phyloP scores from a whole-genome alignment of 768 basidiomycete species.

The Tricholoma matsutake region DNA sequence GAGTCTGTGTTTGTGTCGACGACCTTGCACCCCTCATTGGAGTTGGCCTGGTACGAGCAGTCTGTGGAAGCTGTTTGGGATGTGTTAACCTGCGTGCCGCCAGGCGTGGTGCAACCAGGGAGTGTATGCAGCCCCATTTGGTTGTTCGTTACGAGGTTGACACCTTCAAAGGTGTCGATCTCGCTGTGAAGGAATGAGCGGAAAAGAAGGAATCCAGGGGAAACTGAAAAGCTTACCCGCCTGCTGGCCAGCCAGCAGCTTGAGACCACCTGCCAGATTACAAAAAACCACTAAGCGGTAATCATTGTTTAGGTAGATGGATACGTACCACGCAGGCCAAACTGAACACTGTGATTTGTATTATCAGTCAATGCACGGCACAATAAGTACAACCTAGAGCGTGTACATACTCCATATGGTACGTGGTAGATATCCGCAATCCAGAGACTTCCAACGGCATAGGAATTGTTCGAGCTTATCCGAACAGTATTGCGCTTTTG shows the following conservation, averaged over 20 bases:
- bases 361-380: neutral
- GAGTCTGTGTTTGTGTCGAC: constrained; percentile 50
- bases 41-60: constrained; percentile 51
- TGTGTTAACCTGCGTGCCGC: constrained; percentile 48
- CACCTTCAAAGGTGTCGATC: constrained; percentile 81
- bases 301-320: neutral
- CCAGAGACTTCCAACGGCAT: constrained; percentile 60
- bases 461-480: constrained; percentile 56
- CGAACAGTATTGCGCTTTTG: constrained; percentile 67
- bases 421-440: constrained; percentile 62
- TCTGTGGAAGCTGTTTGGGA: constrained; percentile 52
- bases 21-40: constrained; percentile 65
- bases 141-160: constrained; percentile 63
- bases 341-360: constrained; percentile 53
- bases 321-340: constrained; percentile 58
- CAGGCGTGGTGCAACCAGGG: constrained; percentile 51
- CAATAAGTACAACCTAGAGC: neutral
- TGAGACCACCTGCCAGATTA: constrained; percentile 42
- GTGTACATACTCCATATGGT: constrained; percentile 53
- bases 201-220: neutral
- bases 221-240: constrained; percentile 40
- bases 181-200: constrained; percentile 35
- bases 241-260: constrained; percentile 57
- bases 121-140: constrained; percentile 73
- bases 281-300: neutral